phyloP scores from a whole-genome alignment of 2,329 filamentous ascomycete species.

The Aspergillus tamarii region DNA sequence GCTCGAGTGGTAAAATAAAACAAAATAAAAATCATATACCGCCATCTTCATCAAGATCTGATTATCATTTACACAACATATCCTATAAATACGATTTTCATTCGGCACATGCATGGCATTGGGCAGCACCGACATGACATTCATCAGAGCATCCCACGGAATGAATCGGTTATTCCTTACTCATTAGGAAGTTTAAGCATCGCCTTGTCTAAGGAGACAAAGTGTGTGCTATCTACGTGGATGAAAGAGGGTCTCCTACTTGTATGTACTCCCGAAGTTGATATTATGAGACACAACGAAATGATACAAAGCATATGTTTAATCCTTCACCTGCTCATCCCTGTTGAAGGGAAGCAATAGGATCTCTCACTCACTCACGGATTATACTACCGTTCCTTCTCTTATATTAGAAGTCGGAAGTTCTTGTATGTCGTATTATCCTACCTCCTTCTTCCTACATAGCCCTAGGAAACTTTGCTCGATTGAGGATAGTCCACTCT shows the following conservation, averaged over 20 bases:
- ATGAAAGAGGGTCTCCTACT: neutral
- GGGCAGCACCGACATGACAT: conserved; percentile 12
- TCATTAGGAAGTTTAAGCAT: neutral
- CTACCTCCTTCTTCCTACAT: neutral
- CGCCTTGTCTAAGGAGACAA: too few species aligned
- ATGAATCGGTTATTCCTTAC: neutral
- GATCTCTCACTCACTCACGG: neutral
- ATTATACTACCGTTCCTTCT: neutral
- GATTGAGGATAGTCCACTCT: neutral
- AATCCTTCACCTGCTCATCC: neutral
- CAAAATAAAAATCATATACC: neutral
- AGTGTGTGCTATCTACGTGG: neutral
- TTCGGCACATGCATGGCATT: conserved; percentile 8
- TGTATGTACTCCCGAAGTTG: neutral
- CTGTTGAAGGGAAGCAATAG: neutral
- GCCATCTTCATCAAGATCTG: neutral
- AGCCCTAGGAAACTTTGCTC: conserved; percentile 3
- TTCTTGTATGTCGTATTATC: neutral
- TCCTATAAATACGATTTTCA: conserved; percentile 1
- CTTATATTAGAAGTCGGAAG: neutral
- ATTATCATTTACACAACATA: neutral
- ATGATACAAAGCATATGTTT: neutral
- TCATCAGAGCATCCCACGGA: conserved; percentile 4
- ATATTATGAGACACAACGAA: neutral
- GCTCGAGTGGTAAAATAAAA: neutral